These are phyloP conservation scores for Verticillium albo-atrum DNA, from an alignment of 2,329 filamentous ascomycete genomes.

Conservation along the genomic window DNA sequence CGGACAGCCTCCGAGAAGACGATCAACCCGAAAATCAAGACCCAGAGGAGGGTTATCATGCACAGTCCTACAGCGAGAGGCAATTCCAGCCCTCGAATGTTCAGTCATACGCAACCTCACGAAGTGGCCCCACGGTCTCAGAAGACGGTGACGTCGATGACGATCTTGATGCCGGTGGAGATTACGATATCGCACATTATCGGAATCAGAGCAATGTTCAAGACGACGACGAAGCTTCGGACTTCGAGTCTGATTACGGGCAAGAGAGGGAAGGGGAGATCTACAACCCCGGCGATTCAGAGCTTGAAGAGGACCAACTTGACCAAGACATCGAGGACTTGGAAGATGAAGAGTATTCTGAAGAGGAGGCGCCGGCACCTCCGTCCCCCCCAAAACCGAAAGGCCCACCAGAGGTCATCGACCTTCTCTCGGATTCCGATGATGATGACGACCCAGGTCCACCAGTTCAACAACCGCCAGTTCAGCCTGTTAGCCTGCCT, in stretches of 20 bases:
- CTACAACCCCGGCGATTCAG: slow-evolving; percentile 3
- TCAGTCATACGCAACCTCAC: not conserved
- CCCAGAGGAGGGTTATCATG: not conserved
- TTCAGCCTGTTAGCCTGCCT: not conserved
- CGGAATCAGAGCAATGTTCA: slow-evolving; percentile 13
- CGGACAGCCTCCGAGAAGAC: slow-evolving; percentile 2
- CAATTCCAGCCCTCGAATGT: not conserved
- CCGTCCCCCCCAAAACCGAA: not conserved
- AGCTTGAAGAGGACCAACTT: slow-evolving; percentile 8
- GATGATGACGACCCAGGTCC: slow-evolving; percentile 9
- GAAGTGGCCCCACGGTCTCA: not conserved
- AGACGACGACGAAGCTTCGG: slow-evolving; percentile 11
- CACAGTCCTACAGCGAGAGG: slow-evolving; percentile 5
- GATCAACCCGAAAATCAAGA: slow-evolving; percentile 4
- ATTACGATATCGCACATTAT: slow-evolving; percentile 13
- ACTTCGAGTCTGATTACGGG: slow-evolving; percentile 13
- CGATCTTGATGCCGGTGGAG: slow-evolving; percentile 7
- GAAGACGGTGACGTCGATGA: slow-evolving; percentile 6
- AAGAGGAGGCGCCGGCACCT: not conserved
- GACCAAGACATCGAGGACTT: slow-evolving; percentile 7
- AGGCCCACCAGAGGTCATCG: slow-evolving; percentile 9
- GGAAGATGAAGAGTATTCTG: slow-evolving; percentile 10
- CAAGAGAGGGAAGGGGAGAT: slow-evolving; percentile 7
- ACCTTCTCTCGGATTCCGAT: slow-evolving; percentile 12
- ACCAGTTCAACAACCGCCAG: not conserved